Evolutionary conservation across 441 rosid genomes (phyloP).

Genomic region (Rhodomyrtus psidioides): DNA sequence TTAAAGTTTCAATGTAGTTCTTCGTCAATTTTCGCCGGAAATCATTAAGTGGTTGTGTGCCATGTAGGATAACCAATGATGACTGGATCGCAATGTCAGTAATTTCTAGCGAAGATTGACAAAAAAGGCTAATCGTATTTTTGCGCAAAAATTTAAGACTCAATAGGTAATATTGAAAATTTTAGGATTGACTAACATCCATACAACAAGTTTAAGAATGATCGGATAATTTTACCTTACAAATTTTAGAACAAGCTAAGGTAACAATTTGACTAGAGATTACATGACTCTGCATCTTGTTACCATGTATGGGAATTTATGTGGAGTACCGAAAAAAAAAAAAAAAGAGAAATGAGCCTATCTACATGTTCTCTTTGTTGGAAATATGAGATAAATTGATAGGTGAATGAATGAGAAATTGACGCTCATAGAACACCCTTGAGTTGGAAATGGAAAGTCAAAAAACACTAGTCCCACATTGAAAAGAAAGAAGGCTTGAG

Average conservation of each 20-base stretch:
- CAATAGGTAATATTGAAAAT: not conserved
- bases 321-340: not conserved
- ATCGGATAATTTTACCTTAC: not conserved
- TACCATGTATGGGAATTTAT: not conserved
- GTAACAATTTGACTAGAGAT: not conserved
- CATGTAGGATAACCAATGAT: not conserved
- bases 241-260: not conserved
- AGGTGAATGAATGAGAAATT: no score
- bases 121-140: not conserved
- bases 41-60: not conserved
- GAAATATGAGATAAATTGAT: no score
- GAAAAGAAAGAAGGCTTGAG: no score
- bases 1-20: not conserved
- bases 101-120: not conserved
- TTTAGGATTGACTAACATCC: not conserved
- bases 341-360: not conserved
- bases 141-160: rapidly evolving
- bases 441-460: no score
- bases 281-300: not conserved
- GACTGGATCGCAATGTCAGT: rapidly evolving
- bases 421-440: no score
- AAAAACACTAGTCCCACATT: no score
- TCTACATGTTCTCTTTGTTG: not conserved
- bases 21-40: not conserved
- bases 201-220: not conserved